Base-by-base conservation (phyloP, 352 stramenopile species). In the Blastocystis sp. region DNA sequence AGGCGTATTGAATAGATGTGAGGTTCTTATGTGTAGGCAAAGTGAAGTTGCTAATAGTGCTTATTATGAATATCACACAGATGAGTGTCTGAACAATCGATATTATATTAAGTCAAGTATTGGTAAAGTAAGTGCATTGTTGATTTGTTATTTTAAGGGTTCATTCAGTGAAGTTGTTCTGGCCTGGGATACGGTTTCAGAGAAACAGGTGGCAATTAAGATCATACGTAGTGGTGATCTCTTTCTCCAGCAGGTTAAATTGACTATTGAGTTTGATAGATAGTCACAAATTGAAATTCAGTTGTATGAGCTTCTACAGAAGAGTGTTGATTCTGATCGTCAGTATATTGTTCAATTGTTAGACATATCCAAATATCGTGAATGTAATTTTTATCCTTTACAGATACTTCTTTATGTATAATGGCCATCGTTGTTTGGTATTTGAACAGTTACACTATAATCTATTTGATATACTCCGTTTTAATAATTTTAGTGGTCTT, bases 141-240 rank as follows among this genome's bases (percentile, higher is more conserved):
- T 33, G 59, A 42, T 27, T 27, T 62, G 40, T 59, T n/a, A 62
- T 15, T 93, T 93, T 0, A 90, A 92, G 17, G 94, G 94, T 7
- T 95, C 94, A 0, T 96, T 96, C 84, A 93, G 94, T 0, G 93
- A 96, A 76, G 94, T 96, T 42, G 91, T 96, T 4, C 92, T 91
- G 70, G 95, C 93, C 75, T 68, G 93, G 0, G 93, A 95, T 81
- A 92, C 94, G 81, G 79, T 90, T 70, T 92, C 90, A n/a, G 90
- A 92, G 68, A 90, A 92, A 48, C 92, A 93, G 15, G 93, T 96
- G 2, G 94, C 93, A 0, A 89, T 96, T 70, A 96, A 96, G 91
- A 94, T 96, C 77, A 94, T 95, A 24, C 92, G 93, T 60, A 96
- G 95, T 78, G 93, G 92, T 37, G 90, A 91, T 35, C 93, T 93